Percentiles rank a stretch among this genome's conserved stretches.
Conservation (phyloP, 2,329 filamentous ascomycete species). For the Diaporthe sp. region DNA sequence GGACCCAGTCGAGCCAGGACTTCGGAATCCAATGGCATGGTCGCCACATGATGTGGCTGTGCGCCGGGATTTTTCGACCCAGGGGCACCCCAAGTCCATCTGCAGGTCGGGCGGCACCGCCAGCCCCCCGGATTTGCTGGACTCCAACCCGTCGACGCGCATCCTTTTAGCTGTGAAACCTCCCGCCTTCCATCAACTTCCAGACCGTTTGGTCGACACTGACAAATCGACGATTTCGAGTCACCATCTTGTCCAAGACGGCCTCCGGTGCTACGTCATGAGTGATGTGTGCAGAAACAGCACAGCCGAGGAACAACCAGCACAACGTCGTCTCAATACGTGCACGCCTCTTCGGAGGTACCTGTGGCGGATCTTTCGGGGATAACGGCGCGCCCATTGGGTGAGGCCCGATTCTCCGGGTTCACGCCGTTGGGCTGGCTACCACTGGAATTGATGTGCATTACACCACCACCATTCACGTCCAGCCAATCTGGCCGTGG, state of each 20-base stretch:
- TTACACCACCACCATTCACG: constrained; percentile 17
- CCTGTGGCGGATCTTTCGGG: not conserved
- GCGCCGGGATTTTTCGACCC: constrained; percentile 13
- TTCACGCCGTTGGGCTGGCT: constrained; percentile 15
- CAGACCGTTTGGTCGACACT: constrained; percentile 4
- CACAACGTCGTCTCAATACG: not conserved
- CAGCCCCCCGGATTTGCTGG: constrained; percentile 13
- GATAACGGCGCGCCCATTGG: not conserved
- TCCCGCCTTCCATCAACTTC: constrained; percentile 17
- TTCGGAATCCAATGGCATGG: not conserved
- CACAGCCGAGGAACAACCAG: not conserved
- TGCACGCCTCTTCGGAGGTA: constrained; percentile 19
- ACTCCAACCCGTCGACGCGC: not conserved
- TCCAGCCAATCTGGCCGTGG: not conserved
- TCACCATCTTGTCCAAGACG: constrained; percentile 1
- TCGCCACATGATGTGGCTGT: constrained; percentile 34
- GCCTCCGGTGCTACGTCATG: constrained; percentile 32
- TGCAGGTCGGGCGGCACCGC: constrained; percentile 32
- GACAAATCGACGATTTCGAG: constrained; percentile 26
- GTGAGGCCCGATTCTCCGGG: not conserved
- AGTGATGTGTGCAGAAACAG: not conserved
- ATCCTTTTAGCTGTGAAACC: constrained; percentile 7
- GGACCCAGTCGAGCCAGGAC: constrained; percentile 5
- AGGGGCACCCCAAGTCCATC: constrained; percentile 23
- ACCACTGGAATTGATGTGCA: constrained; percentile 27